Conservation (phyloP, 768 basidiomycete genomes). For the Auricularia auricula-judae region DNA sequence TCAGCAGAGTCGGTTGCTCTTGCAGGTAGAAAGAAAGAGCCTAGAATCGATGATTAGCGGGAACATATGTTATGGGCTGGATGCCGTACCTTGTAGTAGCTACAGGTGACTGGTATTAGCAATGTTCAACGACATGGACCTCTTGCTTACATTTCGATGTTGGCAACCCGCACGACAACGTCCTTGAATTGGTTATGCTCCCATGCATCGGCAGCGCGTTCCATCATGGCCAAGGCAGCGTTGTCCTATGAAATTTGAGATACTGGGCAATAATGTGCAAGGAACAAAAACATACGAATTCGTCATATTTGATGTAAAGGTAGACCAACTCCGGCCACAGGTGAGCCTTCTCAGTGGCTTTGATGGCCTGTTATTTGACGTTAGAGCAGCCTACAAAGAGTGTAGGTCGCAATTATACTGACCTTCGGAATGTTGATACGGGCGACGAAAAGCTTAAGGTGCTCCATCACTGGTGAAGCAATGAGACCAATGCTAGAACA, state of each 20-base stretch:
- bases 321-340: conserved; percentile 98
- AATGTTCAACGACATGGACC: neutral
- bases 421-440: conserved; percentile 98
- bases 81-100: conserved; percentile 65
- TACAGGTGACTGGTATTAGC: conserved; percentile 16
- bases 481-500: neutral
- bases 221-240: conserved; percentile 96
- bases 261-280: too few species aligned
- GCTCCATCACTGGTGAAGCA: conserved; percentile 76
- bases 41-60: conserved; percentile 6
- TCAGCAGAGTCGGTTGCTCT: conserved; percentile 87
- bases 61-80: conserved; percentile 2
- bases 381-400: neutral
- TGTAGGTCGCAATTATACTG: neutral
- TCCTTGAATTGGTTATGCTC: conserved; percentile 99
- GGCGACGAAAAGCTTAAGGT: conserved; percentile 89
- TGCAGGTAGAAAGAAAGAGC: conserved; percentile 88
- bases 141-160: conserved; percentile 78
- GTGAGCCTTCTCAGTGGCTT: conserved; percentile 90
- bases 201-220: conserved; percentile 96
- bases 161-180: conserved; percentile 89
- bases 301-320: conserved; percentile 97
- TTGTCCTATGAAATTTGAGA: conserved; percentile 52
- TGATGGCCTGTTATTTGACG: conserved; percentile 56
- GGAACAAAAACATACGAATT: conserved; percentile 45